Base-by-base conservation (phyloP, 768 basidiomycete species). In the Sarcomyxa edulis region DNA sequence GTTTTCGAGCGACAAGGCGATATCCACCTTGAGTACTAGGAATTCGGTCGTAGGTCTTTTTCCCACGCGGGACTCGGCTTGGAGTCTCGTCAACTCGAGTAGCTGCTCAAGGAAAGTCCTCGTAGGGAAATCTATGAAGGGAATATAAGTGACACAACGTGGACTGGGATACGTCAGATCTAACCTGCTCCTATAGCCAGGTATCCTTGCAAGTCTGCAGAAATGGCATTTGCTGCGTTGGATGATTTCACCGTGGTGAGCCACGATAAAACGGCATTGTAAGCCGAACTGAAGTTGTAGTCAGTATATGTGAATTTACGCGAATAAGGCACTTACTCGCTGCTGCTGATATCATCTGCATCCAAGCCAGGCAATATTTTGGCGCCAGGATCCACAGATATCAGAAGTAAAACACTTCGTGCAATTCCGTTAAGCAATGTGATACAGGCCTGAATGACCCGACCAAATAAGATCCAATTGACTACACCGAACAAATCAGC, bases 381-480 rank as follows among this genome's bases (percentile, higher is more conserved):
- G 7, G 27, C 50, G 11, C 43, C 40, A 15, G 23, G 37, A 21
- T 48, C 55, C 15, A 53, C 40, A 2, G 49, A 49, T n/a, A 69
- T 39, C 5, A 74, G 47, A 8, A 46, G 35, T 9, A 47, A 43
- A 36, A 64, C 48, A 32, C 55, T 48, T 30, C 48, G 39, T 31
- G 61, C 47, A 19, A 66, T 52, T 18, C 48, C 54, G 45, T 71
- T 73, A 24, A 80, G 51, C 8, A 78, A 46, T 1, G 42, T 48
- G 11, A 72, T 48, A 5, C 61, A 59, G 8, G 56, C 56, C 41
- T 71, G 64, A 0, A 80, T 46, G 7, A 78, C 44, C 36, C 63
- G 61, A 22, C 58, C 62, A 42, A 74, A 76, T 18, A 79, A 56
- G 24, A 51, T 53, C 81, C 81, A 84, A 43, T 78, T 62, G 48